Conservation (phyloP, 495 filamentous ascomycete species). For the Collariella sp. region DNA sequence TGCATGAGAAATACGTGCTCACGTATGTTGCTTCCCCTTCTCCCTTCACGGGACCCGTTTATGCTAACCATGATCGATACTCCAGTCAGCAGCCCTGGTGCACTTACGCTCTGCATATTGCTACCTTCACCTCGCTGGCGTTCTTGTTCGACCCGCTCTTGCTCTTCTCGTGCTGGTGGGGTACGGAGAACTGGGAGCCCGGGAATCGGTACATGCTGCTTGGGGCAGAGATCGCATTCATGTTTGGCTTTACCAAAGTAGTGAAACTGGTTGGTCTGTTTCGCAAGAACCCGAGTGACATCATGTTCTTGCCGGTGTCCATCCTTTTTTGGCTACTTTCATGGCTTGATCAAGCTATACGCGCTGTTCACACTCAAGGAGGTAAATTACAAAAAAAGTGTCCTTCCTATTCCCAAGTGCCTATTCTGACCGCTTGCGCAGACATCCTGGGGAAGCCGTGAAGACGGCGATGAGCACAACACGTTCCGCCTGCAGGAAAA, state of each 20-base stretch:
- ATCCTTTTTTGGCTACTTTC: slow-evolving; percentile 71
- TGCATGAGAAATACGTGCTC: slow-evolving; percentile 59
- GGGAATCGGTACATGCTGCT: slow-evolving; percentile 39
- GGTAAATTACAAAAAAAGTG: slow-evolving; percentile 43
- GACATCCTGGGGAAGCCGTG: slow-evolving; percentile 64
- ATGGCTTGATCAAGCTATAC: slow-evolving; percentile 69
- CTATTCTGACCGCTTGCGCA: slow-evolving; percentile 18
- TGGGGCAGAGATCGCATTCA: slow-evolving; percentile 38
- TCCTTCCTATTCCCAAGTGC: no score
- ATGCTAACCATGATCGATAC: not conserved
- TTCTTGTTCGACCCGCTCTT: slow-evolving; percentile 56
- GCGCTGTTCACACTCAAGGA: slow-evolving; percentile 61
- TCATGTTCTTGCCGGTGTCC: slow-evolving; percentile 60
- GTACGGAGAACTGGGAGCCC: slow-evolving; percentile 36
- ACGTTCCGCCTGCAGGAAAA: slow-evolving; percentile 45
- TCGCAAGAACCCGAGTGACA: slow-evolving; percentile 58
- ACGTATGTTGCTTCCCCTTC: slow-evolving; percentile 43
- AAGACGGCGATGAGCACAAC: slow-evolving; percentile 57
- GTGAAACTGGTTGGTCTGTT: slow-evolving; percentile 71
- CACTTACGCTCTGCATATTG: slow-evolving; percentile 65
- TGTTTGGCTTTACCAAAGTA: slow-evolving; percentile 59
- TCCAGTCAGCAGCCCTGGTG: slow-evolving; percentile 63
- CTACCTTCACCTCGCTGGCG: slow-evolving; percentile 63
- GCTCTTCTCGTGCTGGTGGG: slow-evolving; percentile 47
- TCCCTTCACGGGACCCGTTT: not conserved